Evolutionary conservation across 176 grass and related monocot species (phyloP).

Genomic region (Pharus latifolius): DNA sequence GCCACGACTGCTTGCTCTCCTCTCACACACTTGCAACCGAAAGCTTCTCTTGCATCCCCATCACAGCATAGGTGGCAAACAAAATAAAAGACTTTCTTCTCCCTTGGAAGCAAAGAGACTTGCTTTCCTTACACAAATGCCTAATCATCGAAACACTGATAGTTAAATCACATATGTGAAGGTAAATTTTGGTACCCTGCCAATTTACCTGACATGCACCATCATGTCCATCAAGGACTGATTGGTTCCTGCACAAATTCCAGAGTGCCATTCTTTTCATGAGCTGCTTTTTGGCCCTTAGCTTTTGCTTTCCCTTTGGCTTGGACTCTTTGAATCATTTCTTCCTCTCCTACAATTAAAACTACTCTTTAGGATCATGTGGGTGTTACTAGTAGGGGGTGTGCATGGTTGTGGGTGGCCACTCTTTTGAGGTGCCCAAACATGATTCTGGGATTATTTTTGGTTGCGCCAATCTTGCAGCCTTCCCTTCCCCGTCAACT

Average conservation of each 20-base stretch:
- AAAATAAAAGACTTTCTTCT: not conserved
- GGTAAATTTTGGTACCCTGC: not conserved
- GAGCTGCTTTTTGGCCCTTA: conserved; percentile 13
- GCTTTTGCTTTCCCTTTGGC: conserved; percentile 17
- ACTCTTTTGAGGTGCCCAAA: conserved; percentile 27
- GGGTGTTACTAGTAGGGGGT: not conserved
- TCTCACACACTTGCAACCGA: not conserved
- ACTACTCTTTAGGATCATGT: conserved; percentile 35
- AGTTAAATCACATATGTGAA: not conserved
- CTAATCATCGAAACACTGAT: conserved; percentile 3
- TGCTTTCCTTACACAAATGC: not conserved
- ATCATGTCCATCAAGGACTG: conserved; percentile 18
- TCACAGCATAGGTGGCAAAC: not conserved
- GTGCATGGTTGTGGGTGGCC: conserved; percentile 27
- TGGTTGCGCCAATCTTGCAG: conserved; percentile 46
- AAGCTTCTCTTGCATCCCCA: not conserved
- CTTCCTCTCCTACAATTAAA: not conserved
- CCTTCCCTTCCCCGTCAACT: conserved; percentile 31
- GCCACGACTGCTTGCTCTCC: not conserved
- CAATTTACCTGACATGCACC: conserved; percentile 20
- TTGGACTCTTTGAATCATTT: not conserved
- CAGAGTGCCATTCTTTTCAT: conserved; percentile 26
- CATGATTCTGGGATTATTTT: conserved; percentile 75
- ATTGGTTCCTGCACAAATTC: conserved; percentile 24
- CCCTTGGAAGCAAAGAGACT: conserved; percentile 17